These are phyloP conservation scores for Rhizopogon vinicolor DNA, from an alignment of 768 basidiomycete species.

Conservation along the genomic window DNA sequence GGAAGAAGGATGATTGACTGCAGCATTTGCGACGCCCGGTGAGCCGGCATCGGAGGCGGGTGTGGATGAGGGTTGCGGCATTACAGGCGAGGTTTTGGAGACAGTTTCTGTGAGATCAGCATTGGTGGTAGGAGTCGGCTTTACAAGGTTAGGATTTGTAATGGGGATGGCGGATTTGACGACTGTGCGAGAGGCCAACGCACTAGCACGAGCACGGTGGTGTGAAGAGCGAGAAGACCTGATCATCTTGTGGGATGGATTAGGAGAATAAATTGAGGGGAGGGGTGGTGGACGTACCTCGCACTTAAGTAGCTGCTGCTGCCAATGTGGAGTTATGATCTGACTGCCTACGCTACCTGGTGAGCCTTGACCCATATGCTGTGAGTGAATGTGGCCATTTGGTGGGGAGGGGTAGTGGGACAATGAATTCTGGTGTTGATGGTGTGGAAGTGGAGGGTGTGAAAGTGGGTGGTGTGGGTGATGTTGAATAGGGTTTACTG, in stretches of 20 bases:
- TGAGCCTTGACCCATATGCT: conserved; percentile 55
- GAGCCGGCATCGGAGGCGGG: conserved; percentile 28
- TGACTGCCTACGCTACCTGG: conserved; percentile 52
- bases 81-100: conserved; percentile 24
- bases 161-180: conserved; percentile 88
- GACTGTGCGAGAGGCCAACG: conserved; percentile 85
- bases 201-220: conserved; percentile 92
- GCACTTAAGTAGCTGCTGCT: conserved; percentile 88
- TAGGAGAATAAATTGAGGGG: conserved; percentile 9
- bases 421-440: conserved; percentile 78
- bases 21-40: conserved; percentile 27
- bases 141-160: conserved; percentile 79
- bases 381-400: conserved; percentile 55
- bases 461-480: conserved; percentile 49
- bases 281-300: conserved; percentile 55
- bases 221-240: conserved; percentile 86
- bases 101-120: conserved; percentile 20
- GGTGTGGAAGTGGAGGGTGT: conserved; percentile 53
- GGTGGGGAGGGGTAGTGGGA: conserved; percentile 81
- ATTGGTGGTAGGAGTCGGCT: conserved; percentile 28
- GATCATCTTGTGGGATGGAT: conserved; percentile 52
- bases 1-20: conserved; percentile 64
- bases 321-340: conserved; percentile 83
- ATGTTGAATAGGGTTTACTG: conserved; percentile 54
- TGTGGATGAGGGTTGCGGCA: conserved; percentile 23